phyloP scores from a whole-genome alignment of 1,284 basidiomycete genomes.

The Amylostereum chailletii region DNA sequence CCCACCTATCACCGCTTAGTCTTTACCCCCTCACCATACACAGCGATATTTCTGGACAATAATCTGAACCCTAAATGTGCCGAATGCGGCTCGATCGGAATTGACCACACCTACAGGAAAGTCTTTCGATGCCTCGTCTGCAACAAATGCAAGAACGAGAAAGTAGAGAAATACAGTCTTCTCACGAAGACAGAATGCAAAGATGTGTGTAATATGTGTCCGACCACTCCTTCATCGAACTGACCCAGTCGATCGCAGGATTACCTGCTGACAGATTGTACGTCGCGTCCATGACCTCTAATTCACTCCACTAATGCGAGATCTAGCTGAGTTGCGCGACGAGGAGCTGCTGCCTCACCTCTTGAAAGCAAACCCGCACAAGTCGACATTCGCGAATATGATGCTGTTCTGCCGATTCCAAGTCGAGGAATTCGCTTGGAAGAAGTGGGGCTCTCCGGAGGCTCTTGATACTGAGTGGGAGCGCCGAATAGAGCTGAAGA shows the following conservation, averaged over 20 bases:
- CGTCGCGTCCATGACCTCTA: conserved; percentile 17
- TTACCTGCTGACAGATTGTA: conserved; percentile 84
- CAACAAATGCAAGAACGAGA: conserved; percentile 80
- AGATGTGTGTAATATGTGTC: conserved; percentile 46
- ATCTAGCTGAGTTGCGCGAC: conserved; percentile 83
- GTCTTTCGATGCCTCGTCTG: conserved; percentile 84
- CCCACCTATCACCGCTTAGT: not conserved
- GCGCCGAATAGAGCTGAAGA: conserved; percentile 74
- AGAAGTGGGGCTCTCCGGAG: conserved; percentile 95
- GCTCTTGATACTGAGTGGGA: conserved; percentile 88
- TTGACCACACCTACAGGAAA: conserved; percentile 75
- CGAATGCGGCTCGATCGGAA: conserved; percentile 78
- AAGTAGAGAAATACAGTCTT: conserved; percentile 88
- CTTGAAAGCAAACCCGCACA: conserved; percentile 94
- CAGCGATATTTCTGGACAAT: conserved; percentile 63
- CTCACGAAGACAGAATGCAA: conserved; percentile 99
- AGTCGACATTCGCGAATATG: conserved; percentile 97
- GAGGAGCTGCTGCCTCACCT: conserved; percentile 89
- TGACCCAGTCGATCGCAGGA: conserved; percentile 40
- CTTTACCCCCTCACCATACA: conserved; percentile 1
- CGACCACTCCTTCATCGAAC: conserved; percentile 1
- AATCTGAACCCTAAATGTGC: conserved; percentile 72
- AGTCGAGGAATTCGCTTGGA: conserved; percentile 95
- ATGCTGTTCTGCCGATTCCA: conserved; percentile 95
- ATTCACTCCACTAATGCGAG: not conserved